Conservation (phyloP, 2,329 filamentous ascomycete species). For the Cryphonectria japonica region DNA sequence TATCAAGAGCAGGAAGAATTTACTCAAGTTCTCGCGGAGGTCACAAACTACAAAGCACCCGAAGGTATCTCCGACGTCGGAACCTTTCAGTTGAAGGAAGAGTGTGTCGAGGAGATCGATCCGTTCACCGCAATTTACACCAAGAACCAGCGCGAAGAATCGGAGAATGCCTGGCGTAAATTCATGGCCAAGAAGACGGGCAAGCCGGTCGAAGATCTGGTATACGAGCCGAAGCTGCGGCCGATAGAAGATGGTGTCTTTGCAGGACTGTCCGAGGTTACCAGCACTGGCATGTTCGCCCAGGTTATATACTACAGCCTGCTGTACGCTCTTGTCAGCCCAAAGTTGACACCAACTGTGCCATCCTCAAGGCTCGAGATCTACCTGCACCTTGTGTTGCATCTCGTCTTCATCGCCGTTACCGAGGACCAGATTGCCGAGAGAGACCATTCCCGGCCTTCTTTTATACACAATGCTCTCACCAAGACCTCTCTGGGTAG, state of each 20-base stretch:
- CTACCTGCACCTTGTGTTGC: slow-evolving; percentile 88
- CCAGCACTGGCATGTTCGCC: slow-evolving; percentile 80
- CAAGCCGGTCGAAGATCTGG: slow-evolving; percentile 78
- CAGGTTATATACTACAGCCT: slow-evolving; percentile 90
- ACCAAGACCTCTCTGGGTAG: slow-evolving; percentile 65
- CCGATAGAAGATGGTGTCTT: slow-evolving; percentile 80
- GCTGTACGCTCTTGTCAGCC: slow-evolving; percentile 74
- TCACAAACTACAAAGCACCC: slow-evolving; percentile 86
- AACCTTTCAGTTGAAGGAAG: slow-evolving; percentile 87
- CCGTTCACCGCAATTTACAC: slow-evolving; percentile 96
- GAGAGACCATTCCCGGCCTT: slow-evolving; percentile 55
- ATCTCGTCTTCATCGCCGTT: slow-evolving; percentile 83
- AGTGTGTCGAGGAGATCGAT: slow-evolving; percentile 86
- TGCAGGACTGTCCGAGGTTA: slow-evolving; percentile 75
- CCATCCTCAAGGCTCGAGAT: slow-evolving; percentile 84
- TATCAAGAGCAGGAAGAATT: slow-evolving; percentile 90
- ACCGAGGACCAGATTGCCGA: slow-evolving; percentile 74
- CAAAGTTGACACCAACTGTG: slow-evolving; percentile 71
- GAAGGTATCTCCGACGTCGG: slow-evolving; percentile 92
- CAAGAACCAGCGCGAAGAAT: slow-evolving; percentile 95
- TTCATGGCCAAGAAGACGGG: slow-evolving; percentile 87
- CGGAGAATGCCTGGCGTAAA: slow-evolving; percentile 84
- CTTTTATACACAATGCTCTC: slow-evolving; percentile 75
- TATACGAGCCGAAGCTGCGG: slow-evolving; percentile 85
- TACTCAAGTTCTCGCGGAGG: slow-evolving; percentile 79